Evolutionary conservation across 768 basidiomycete species (phyloP), one percentile per base, ranked within the genome.

Genomic region (Boletus reticuloceps): DNA sequence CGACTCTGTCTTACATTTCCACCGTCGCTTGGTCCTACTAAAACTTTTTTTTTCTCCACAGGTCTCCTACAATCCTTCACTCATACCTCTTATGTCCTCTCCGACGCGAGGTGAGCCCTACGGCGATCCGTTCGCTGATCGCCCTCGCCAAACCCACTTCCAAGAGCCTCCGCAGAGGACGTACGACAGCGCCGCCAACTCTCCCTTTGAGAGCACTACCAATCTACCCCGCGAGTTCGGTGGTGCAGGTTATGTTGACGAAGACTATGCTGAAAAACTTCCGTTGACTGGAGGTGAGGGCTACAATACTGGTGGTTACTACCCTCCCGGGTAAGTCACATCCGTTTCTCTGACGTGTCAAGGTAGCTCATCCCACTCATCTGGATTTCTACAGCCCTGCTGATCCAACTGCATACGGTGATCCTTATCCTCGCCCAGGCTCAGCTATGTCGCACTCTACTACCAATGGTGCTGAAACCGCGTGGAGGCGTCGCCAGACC

Each of bases 401-500:
- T 36, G 84, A 88, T 67, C 86, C 85, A 14, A 75, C 74, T 47
- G 71, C 78, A 1, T 86, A 79, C 64, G 89, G 86, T 11, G 88
- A 90, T 58, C 86, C 89, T 0, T 89, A 85, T 62, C 42, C 65
- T 56, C 84, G 77, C 64, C 88, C 77, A 17, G 62, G 51, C 39
- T 85, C 84, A 19, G 70, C 76, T 16, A 72, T 79, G 43, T 85
- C 84, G 0, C 75, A 77, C 19, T 79, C 82, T 39, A 29, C 29
- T 29, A 81, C 79, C 19, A 81, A 75, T 58, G 84, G 82, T 32
- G 75, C 75, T 47, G 85, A 87, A 55, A 82, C 75, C 47, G 85
- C 83, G 3, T 83, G 82, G 82, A 74, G 80, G 59, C 84, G 89
- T 55, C 86, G 93, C 52, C 93, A 96, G 72, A 93, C 90, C 32